Evolutionary conservation across 2,329 filamentous ascomycete genomes (phyloP).

Genomic region (Cercospora beticola): DNA sequence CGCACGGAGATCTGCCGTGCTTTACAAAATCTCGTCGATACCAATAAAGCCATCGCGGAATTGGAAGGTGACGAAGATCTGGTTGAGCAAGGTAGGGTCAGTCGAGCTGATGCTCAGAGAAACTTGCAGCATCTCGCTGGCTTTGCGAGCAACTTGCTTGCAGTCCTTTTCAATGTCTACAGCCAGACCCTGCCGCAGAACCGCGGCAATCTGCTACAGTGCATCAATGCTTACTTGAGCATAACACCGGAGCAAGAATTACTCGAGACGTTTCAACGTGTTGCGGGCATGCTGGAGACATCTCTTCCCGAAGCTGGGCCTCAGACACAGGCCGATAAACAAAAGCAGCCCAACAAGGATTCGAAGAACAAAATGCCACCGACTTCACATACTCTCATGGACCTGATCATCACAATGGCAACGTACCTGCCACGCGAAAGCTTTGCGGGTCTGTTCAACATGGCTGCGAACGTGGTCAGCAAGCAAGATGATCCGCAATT

Average conservation of each 20-base stretch:
- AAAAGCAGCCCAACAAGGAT: constrained; percentile 50
- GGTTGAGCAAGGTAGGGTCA: constrained; percentile 73
- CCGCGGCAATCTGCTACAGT: constrained; percentile 84
- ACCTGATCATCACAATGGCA: constrained; percentile 93
- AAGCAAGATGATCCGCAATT: constrained; percentile 83
- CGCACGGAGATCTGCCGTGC: constrained; percentile 83
- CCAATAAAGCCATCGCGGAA: constrained; percentile 76
- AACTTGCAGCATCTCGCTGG: constrained; percentile 78
- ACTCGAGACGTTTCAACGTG: constrained; percentile 82
- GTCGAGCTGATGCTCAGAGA: constrained; percentile 70
- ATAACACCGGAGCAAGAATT: constrained; percentile 66
- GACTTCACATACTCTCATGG: constrained; percentile 91
- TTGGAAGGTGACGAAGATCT: constrained; percentile 70
- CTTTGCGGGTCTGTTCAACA: constrained; percentile 80
- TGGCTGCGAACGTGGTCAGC: constrained; percentile 78
- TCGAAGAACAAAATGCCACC: constrained; percentile 78
- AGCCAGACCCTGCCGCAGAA: constrained; percentile 93
- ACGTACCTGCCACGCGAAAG: constrained; percentile 86
- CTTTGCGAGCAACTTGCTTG: constrained; percentile 84
- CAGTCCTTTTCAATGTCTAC: constrained; percentile 98
- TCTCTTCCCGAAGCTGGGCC: constrained; percentile 62
- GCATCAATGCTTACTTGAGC: constrained; percentile 91
- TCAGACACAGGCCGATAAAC: constrained; percentile 63
- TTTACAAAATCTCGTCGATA: constrained; percentile 84
- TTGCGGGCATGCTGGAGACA: constrained; percentile 76